Evolutionary conservation across 148 eudicot genomes (phyloP).

Genomic region (Rhododendron williamsianum): DNA sequence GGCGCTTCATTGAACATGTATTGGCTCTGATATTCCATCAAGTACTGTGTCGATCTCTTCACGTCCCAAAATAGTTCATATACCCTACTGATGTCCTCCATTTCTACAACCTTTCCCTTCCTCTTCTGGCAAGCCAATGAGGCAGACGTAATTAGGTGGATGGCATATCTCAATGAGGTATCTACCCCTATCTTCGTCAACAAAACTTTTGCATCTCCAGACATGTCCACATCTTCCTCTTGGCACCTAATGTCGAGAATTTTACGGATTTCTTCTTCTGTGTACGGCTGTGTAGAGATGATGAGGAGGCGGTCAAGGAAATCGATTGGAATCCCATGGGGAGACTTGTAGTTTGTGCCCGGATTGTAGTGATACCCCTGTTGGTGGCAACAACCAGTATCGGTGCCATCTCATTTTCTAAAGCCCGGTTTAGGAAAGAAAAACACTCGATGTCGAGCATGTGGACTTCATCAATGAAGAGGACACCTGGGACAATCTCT

Average conservation of each 20-base stretch:
- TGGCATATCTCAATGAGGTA: conserved; percentile 85
- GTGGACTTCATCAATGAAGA: conserved; percentile 97
- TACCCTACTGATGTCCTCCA: conserved; percentile 88
- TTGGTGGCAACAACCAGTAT: conserved; percentile 92
- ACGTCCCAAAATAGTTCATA: conserved; percentile 82
- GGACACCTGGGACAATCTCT: conserved; percentile 90
- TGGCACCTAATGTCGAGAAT: conserved; percentile 81
- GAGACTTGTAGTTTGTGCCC: conserved; percentile 94
- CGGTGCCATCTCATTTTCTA: conserved; percentile 97
- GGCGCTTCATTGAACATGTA: conserved; percentile 85
- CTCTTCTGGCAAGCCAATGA: conserved; percentile 85
- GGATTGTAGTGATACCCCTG: conserved; percentile 76
- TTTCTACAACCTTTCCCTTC: conserved; percentile 78
- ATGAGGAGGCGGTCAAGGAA: conserved; percentile 88
- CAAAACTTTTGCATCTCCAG: conserved; percentile 75
- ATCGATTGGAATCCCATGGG: conserved; percentile 94
- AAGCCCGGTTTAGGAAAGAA: conserved; percentile 87
- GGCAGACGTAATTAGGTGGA: conserved; percentile 71
- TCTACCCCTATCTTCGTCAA: conserved; percentile 84
- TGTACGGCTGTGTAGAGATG: conserved; percentile 82
- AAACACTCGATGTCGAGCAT: conserved; percentile 96
- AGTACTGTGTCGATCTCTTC: conserved; percentile 90
- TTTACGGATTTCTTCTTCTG: conserved; percentile 75
- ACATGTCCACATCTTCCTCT: conserved; percentile 94
- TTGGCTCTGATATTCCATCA: conserved; percentile 91